phyloP scores from a whole-genome alignment of 2,329 filamentous ascomycete genomes.

The Beauveria medogensis region DNA sequence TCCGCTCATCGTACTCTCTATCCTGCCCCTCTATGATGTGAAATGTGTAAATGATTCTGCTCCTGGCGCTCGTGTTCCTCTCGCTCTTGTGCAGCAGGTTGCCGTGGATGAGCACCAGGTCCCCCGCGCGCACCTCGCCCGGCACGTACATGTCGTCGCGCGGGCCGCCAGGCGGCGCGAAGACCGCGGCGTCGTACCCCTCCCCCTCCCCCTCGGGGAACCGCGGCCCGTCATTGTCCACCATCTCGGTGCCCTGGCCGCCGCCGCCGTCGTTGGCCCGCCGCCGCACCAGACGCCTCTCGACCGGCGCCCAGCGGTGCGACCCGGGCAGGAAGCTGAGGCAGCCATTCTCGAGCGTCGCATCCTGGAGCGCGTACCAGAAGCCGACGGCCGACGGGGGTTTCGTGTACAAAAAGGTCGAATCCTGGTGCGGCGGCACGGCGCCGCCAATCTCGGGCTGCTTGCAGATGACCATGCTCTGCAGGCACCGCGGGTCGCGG shows the following conservation, averaged over 20 bases:
- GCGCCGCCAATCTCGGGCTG: slow-evolving; percentile 92
- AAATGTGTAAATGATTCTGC: slow-evolving; percentile 93
- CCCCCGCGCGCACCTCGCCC: slow-evolving; percentile 84
- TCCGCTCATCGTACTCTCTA: slow-evolving; percentile 70
- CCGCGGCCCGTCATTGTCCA: slow-evolving; percentile 55
- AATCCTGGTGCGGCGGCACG: slow-evolving; percentile 87
- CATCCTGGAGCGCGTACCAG: slow-evolving; percentile 96
- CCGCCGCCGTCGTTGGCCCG: slow-evolving; percentile 38
- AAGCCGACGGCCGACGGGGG: slow-evolving; percentile 86
- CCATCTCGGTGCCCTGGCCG: slow-evolving; percentile 58
- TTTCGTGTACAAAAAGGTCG: slow-evolving; percentile 83
- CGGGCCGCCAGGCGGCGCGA: slow-evolving; percentile 27
- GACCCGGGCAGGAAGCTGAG: slow-evolving; percentile 78
- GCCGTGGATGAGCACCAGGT: slow-evolving; percentile 87
- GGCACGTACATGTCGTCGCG: slow-evolving; percentile 59
- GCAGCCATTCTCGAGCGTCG: slow-evolving; percentile 78
- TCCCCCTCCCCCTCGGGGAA: slow-evolving; percentile 51
- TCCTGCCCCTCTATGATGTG: slow-evolving; percentile 83
- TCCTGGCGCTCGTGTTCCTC: slow-evolving; percentile 78
- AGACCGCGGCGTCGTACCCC: slow-evolving; percentile 33
- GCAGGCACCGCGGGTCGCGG: slow-evolving; percentile 65
- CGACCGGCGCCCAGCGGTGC: slow-evolving; percentile 65
- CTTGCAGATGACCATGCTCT: slow-evolving; percentile 98
- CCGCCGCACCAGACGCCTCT: slow-evolving; percentile 69
- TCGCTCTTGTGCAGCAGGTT: slow-evolving; percentile 95